Evolutionary conservation across 371 early-diverging fungal species (phyloP).

Genomic region (Actinomortierella ambigua): DNA sequence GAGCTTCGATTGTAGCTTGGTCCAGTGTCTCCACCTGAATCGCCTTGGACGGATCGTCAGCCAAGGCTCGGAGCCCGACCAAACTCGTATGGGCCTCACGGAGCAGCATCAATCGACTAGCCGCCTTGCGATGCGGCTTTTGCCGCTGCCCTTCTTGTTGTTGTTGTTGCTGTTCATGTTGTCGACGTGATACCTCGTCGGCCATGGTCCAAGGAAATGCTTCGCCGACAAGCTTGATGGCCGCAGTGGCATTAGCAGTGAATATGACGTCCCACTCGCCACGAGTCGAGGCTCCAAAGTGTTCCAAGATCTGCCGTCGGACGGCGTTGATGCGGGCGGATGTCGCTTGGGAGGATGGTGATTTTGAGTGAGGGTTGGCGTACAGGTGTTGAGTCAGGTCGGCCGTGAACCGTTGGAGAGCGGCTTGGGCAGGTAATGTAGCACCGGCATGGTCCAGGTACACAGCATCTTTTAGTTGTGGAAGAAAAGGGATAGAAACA

Average conservation of each 20-base stretch:
- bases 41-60: constrained; percentile 14
- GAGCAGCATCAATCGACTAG: constrained; percentile 54
- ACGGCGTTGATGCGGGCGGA: constrained; percentile 52
- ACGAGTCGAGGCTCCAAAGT: constrained; percentile 50
- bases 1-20: too few species aligned
- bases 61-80: constrained; percentile 67
- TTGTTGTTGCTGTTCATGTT: too few species aligned
- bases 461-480: constrained; percentile 32
- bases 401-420: constrained; percentile 47
- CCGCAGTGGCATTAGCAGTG: constrained; percentile 64
- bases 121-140: constrained; percentile 1
- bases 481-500: background rate
- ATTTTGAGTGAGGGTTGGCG: constrained; percentile 74
- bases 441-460: constrained; percentile 77
- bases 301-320: constrained; percentile 52
- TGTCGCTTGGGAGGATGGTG: constrained; percentile 54
- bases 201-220: constrained; percentile 51
- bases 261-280: constrained; percentile 60
- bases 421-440: constrained; percentile 54
- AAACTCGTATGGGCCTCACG: constrained; percentile 71
- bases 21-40: constrained; percentile 23
- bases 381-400: constrained; percentile 57
- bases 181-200: too few species aligned
- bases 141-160: too few species aligned
- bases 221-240: constrained; percentile 62